Base-by-base conservation (phyloP, 2,329 filamentous ascomycete species). In the Alternaria consortialis region DNA sequence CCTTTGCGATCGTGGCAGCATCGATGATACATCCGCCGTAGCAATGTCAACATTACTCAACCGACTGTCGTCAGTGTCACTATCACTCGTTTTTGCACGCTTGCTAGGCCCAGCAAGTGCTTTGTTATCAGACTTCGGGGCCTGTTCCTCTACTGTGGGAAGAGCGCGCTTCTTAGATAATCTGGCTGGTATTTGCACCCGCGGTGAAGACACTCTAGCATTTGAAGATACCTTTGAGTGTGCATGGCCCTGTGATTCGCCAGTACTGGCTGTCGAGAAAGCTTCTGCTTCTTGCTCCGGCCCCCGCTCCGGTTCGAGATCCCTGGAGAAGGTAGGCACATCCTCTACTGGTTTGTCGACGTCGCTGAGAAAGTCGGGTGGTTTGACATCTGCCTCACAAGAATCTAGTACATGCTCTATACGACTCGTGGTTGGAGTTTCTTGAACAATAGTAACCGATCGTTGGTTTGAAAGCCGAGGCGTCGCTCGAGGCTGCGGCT, bases 391-490 rank as follows among this genome's bases (percentile, higher is more conserved):
- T 23, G 37, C 43, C n/a, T 44, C n/a, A 7, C 46, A 12, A 4
- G 46, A 53, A 5, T 60, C 59, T 13, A 39, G 34, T 12, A 39
- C 9, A 6, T 53, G 55, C 13, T 58, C 55, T 32, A 64, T 46
- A 27, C 74, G 70, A 47, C 64, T 53, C 44, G 63, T 57, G 3
- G 71, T 73, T 7, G 75, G 75, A 1, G 75, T 78, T 53, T 78
- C 75, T 20, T 77, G 73, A 5, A 77, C 64, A 6, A 78, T 53
- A n/a, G 46, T 50, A 17, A 72, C 54, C 1, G 73, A 72, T 8
- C 60, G 69, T 32, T 74, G 58, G 27, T 67, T 54, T 3, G 70
- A 68, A 9, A 71, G 64, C 13, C 57, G 60, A 31, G 75, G 74
- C 20, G 75, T 76, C 4, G 69, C 60, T 12, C 60, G 60, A 29